phyloP scores from a whole-genome alignment of 1,284 basidiomycete genomes.

The Hemileia vastatrix region DNA sequence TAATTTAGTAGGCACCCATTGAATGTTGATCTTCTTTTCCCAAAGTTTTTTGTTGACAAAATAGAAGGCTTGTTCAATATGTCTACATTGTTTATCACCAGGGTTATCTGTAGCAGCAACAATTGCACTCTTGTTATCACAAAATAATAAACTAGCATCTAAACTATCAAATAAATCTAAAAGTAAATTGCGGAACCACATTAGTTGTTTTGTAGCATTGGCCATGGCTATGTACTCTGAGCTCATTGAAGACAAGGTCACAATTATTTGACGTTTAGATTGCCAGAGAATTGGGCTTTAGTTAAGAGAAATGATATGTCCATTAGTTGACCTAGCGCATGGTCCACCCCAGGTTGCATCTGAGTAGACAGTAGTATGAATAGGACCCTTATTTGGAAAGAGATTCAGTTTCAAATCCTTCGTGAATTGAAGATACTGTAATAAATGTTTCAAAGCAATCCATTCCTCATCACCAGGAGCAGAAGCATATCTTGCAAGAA shows the following conservation, averaged over 20 bases:
- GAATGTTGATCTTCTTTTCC: background rate
- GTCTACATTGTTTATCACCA: background rate
- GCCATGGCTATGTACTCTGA: constrained; percentile 9
- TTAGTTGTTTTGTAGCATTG: background rate
- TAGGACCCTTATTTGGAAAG: background rate
- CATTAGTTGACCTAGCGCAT: background rate
- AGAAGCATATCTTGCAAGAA: too few relatives aligned
- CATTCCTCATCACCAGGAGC: too few relatives aligned
- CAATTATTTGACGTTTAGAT: background rate
- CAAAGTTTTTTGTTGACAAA: background rate
- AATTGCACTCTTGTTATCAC: constrained; percentile 1
- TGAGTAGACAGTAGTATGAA: background rate
- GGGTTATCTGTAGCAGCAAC: background rate
- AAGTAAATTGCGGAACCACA: constrained; percentile 9
- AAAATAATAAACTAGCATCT: background rate
- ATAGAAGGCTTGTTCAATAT: constrained; percentile 3
- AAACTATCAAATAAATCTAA: background rate
- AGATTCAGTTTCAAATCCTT: background rate
- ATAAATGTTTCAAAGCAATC: background rate
- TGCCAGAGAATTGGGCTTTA: background rate
- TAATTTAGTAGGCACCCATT: background rate
- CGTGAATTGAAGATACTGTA: background rate
- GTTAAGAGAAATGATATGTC: background rate
- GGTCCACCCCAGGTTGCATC: constrained; percentile 4
- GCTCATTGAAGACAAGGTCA: background rate